A percentile compares a stretch with the other conserved stretches of the same genome.
phyloP scores from a whole-genome alignment of 2,329 filamentous ascomycete species.

The Neofusicoccum sp. region DNA sequence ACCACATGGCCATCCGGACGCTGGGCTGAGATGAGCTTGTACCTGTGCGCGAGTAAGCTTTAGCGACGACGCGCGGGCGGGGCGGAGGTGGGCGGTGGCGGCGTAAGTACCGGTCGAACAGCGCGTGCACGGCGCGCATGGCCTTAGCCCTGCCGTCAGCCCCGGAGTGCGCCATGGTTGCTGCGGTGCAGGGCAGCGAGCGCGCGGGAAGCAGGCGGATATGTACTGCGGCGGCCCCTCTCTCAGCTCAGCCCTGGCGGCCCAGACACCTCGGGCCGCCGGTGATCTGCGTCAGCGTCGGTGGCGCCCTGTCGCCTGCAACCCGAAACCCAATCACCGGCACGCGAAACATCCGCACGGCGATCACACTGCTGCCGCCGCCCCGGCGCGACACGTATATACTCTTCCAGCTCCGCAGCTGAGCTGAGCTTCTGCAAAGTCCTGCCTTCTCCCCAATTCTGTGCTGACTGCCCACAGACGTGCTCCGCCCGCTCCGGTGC shows the following conservation, averaged over 20 bases:
- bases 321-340: constrained; percentile 7
- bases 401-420: neutral
- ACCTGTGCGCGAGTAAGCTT: constrained; percentile 26
- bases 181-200: neutral
- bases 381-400: constrained; percentile 5
- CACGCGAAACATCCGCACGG: constrained; percentile 7
- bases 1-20: constrained; percentile 38
- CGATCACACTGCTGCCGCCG: constrained; percentile 1
- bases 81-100: neutral
- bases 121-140: constrained; percentile 39
- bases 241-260: constrained; percentile 8
- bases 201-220: neutral
- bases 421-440: neutral
- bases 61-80: neutral
- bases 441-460: neutral
- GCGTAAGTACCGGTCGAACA: constrained; percentile 34
- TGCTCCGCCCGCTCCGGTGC: neutral
- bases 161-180: constrained; percentile 29
- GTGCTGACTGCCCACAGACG: neutral
- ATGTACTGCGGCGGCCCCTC: constrained; percentile 2
- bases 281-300: constrained; percentile 8
- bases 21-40: constrained; percentile 35
- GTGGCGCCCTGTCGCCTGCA: neutral
- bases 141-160: constrained; percentile 34
- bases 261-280: constrained; percentile 12